Evolutionary conservation across 345 rosid species (phyloP), one percentile per base, ranked within the genome.

Genomic region (Acer yangbiense): DNA sequence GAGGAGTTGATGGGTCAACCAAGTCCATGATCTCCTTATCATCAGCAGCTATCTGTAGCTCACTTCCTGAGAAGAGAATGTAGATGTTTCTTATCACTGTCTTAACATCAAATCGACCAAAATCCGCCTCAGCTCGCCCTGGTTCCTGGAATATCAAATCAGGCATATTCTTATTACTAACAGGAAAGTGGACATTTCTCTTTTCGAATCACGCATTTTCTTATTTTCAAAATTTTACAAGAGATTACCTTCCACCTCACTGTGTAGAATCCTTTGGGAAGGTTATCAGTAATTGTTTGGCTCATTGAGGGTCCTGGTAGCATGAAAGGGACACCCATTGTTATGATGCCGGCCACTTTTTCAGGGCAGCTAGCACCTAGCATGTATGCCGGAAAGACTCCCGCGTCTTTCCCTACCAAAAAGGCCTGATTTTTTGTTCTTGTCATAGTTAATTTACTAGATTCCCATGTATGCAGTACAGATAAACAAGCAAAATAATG

Each of bases 11-110:
- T 23, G 85, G 78, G 46, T 78, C 87, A 46, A 87, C 88, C 79
- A 89, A 72, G 83, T 87, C 92, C 92, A 86, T 83, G 61, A 86
- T 83, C 78, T 89, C 93, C 76, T 83, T 70, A 46, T 86, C 80
- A 18, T 86, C 87, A 4, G 63, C 43, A 7, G 88, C 90, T 6
- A 70, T 48, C 16, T 82, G 86, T 35, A 79, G 52, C 64, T 85
- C 86, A 50, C 79, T 83, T 68, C 84, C 55, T 1, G 84, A 84
- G 81, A 87, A 86, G 73, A 86, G 85, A 21, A 80, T 86, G 82
- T 89, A 86, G 54, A 87, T 87, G 69, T 83, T 87, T 35, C 73
- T 80, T 55, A 87, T 65, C 68, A 87, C 88, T 0, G 85, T 84
- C 84, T 87, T 84, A 3, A 87, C 76, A 72, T 84, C 89, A 4